Evolutionary conservation across 352 stramenopile species (phyloP).

Genomic region (Blastocystis sp.): DNA sequence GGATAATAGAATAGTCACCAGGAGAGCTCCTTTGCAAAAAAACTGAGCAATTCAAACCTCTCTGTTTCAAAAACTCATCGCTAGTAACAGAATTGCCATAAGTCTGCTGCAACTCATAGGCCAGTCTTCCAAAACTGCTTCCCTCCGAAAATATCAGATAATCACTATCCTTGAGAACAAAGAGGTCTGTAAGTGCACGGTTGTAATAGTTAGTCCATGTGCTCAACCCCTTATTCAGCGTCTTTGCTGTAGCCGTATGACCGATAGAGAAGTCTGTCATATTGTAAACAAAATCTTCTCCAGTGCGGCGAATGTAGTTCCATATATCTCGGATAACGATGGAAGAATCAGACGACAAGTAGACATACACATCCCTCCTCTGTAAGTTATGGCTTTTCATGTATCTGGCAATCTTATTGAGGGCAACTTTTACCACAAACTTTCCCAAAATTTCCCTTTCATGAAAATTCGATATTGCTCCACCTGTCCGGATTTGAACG

Average conservation of each 20-base stretch:
- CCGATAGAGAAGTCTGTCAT: conserved; percentile 22
- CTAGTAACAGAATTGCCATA: neutral
- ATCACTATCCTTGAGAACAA: conserved; percentile 48
- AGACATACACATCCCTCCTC: neutral
- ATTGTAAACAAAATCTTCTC: neutral
- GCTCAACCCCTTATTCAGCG: neutral
- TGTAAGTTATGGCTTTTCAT: neutral
- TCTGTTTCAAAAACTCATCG: neutral
- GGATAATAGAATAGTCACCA: neutral
- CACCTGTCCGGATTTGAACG: conserved; percentile 13
- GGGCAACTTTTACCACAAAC: neutral
- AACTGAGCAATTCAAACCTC: conserved; percentile 31
- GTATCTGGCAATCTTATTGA: neutral
- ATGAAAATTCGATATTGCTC: neutral
- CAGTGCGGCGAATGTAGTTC: neutral
- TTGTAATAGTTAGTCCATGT: neutral
- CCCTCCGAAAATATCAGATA: conserved; percentile 16
- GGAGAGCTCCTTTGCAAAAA: neutral
- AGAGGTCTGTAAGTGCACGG: conserved; percentile 2
- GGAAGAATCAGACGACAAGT: neutral
- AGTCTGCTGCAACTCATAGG: conserved; percentile 7
- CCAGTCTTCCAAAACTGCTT: conserved; percentile 8
- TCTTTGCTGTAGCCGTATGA: neutral
- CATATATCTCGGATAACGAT: neutral
- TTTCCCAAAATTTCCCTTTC: neutral